A percentile compares a stretch with the other conserved stretches of the same genome.
These are phyloP conservation scores for Vitis rupestris DNA, from an alignment of 164 flowering plant species.

Conservation along the genomic window DNA sequence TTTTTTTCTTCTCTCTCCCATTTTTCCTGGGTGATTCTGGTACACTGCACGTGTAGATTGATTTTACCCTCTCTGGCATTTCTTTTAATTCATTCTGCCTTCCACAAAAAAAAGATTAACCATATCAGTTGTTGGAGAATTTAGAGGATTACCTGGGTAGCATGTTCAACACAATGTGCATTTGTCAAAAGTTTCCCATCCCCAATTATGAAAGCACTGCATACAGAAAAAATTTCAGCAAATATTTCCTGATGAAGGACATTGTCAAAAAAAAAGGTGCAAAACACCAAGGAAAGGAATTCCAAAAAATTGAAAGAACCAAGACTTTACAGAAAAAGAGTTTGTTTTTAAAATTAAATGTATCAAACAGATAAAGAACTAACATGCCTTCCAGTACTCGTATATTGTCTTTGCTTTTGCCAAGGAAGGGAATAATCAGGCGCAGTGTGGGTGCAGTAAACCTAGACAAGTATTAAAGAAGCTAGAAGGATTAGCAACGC, in stretches of 20 bases:
- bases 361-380: conserved; percentile 12
- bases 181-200: conserved; percentile 90
- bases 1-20: too few species aligned
- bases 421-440: conserved; percentile 99
- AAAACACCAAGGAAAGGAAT: not conserved
- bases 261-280: not conserved
- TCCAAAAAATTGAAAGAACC: not conserved
- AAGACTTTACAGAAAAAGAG: not conserved
- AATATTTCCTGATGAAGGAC: not conserved
- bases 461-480: conserved; percentile 40
- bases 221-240: conserved; percentile 6
- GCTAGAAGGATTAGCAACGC: not conserved
- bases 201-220: conserved; percentile 98
- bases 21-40: too few species aligned
- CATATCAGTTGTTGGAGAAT: not conserved
- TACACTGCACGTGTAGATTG: too few species aligned
- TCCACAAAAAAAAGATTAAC: not conserved
- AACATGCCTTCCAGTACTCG: conserved; percentile 93
- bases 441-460: conserved; percentile 92
- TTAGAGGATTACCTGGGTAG: conserved; percentile 66
- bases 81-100: too few species aligned
- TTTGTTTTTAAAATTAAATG: too few species aligned
- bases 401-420: conserved; percentile 95
- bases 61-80: too few species aligned
- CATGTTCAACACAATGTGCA: conserved; percentile 96